Conservation (phyloP, 176 grass and related monocot species). For the Otatea glauca region DNA sequence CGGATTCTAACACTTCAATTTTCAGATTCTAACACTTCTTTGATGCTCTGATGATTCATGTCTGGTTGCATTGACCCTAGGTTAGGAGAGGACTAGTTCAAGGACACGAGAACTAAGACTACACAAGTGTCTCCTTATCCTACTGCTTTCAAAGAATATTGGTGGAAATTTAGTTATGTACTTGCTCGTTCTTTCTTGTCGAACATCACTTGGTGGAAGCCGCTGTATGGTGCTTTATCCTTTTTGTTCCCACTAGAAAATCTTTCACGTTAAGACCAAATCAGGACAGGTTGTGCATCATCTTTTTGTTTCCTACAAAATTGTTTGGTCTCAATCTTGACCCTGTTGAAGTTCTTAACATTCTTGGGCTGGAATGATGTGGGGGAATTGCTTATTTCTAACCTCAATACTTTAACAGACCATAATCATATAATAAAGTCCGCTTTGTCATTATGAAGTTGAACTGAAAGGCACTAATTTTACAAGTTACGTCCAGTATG, state of each 20-base stretch:
- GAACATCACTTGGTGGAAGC: constrained; percentile 45
- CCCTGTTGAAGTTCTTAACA: background rate
- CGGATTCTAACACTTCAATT: too few species aligned
- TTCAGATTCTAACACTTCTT: too few species aligned
- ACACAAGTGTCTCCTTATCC: too few species aligned
- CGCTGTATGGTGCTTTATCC: constrained; percentile 45
- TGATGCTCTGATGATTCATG: too few species aligned
- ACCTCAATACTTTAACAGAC: background rate
- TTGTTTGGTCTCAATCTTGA: constrained; percentile 25
- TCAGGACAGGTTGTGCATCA: constrained; percentile 10
- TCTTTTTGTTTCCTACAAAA: constrained; percentile 24
- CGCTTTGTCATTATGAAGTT: constrained; percentile 11
- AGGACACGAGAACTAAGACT: too few species aligned
- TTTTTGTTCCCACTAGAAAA: constrained; percentile 49
- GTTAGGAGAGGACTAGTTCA: too few species aligned
- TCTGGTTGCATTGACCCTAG: too few species aligned
- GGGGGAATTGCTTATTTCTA: constrained; percentile 13
- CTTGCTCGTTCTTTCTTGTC: too few species aligned
- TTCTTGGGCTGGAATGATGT: constrained; percentile 12
- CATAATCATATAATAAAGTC: background rate
- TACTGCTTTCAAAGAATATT: too few species aligned
- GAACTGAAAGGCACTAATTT: background rate
- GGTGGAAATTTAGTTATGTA: too few species aligned
- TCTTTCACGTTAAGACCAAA: constrained; percentile 23
- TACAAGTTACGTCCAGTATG: background rate